phyloP scores from a whole-genome alignment of 805 yeast species.

The Nakazawaea wickerhamii region DNA sequence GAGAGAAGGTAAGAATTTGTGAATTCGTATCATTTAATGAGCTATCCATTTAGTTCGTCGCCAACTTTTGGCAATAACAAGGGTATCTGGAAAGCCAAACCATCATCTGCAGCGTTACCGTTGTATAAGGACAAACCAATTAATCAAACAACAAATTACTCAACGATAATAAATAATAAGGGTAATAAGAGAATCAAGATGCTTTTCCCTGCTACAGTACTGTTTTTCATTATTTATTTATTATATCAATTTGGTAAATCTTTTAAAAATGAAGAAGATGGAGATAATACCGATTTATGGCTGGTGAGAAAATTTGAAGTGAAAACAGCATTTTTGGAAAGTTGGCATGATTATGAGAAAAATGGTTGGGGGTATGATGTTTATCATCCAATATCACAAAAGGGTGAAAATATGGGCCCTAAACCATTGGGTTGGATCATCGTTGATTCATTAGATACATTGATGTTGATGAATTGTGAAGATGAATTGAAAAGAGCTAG shows the following conservation, averaged over 20 bases:
- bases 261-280: conserved; percentile 2
- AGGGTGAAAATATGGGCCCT: conserved; percentile 70
- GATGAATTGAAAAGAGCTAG: conserved; percentile 61
- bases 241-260: conserved; percentile 15
- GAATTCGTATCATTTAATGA: conserved; percentile 9
- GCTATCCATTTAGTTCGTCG: conserved; percentile 9
- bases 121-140: conserved; percentile 49
- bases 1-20: no score
- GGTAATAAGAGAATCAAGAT: conserved; percentile 26
- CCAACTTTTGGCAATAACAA: conserved; percentile 13
- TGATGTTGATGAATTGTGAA: conserved; percentile 67
- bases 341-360: conserved; percentile 71
- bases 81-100: conserved; percentile 15
- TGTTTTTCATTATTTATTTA: conserved; percentile 37
- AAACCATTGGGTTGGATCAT: conserved; percentile 89
- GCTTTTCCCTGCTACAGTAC: conserved; percentile 38
- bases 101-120: conserved; percentile 31
- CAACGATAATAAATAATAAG: conserved; percentile 1
- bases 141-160: conserved; percentile 16
- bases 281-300: conserved; percentile 34
- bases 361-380: conserved; percentile 85
- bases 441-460: conserved; percentile 81
- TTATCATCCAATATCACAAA: conserved; percentile 60
- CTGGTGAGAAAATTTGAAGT: conserved; percentile 48
- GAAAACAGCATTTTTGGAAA: conserved; percentile 58